Evolutionary conservation across 345 rosid species (phyloP), one percentile per base, ranked within the genome.

Genomic region (Pelargonium nanum): DNA sequence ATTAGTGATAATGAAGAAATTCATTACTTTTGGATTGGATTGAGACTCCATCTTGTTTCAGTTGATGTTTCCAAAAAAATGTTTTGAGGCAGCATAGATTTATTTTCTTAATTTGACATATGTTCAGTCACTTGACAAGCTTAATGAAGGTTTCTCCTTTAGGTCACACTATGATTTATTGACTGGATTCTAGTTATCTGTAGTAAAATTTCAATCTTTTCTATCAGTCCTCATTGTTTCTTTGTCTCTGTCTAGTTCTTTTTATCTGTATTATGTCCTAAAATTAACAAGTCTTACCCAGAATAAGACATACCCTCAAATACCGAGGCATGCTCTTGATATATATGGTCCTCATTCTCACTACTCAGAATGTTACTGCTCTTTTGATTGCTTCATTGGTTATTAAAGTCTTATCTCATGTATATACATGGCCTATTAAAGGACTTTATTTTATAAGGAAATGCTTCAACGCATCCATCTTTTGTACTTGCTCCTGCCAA

Each of bases 1-100:
- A 20, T 57, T 4, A 40, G 56, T 22, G 15, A 40, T 22, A 57
- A 34, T 24, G 25, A 20, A 12, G 4, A 26, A 66, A 53, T 53
- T 24, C 7, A 0, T 56, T 21, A 55, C 22, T 59, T 55, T 5
- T 66, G 26, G 56, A 58, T 54, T 57, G 70, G n/a, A 64, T 66
- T 66, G 57, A 57, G 34, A 48, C 40, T 6, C 28, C 40, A 28
- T 53, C 53, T 40, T 59, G 19, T 51, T 55, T 4, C n/a, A 48
- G 5, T 48, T 48, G 19, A 48, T 48, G 53, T 17, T 6, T 12
- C 2, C 52, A 45, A 45, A 13, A 52, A 19, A 52, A 19, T 52
- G 21, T 9, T 20, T 4, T 2, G 22, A 19, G 21, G 4, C 10
- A n/a, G 21, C 22, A 32, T 52, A 20, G 2, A 4, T 19, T 4